phyloP scores from a whole-genome alignment of 2,329 filamentous ascomycete species.

The Pseudogymnoascus sp. region DNA sequence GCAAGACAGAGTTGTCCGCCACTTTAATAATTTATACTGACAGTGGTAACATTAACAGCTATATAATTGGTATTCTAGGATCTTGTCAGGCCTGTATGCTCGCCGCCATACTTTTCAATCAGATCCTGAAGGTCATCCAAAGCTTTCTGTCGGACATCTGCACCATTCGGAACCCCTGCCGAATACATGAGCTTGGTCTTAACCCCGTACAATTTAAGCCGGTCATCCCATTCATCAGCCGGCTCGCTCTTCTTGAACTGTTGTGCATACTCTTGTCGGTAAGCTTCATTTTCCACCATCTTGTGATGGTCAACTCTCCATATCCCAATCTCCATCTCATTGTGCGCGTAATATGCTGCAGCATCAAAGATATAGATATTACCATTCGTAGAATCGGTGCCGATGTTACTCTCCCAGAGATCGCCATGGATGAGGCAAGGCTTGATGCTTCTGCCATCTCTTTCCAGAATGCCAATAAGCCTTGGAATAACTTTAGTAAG shows the following conservation, averaged over 20 bases:
- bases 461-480: slow-evolving; percentile 19
- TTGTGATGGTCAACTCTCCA: slow-evolving; percentile 13
- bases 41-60: background rate
- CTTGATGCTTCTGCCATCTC: slow-evolving; percentile 16
- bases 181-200: slow-evolving; percentile 1
- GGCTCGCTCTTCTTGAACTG: slow-evolving; percentile 23
- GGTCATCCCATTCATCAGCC: slow-evolving; percentile 29
- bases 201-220: slow-evolving; percentile 27
- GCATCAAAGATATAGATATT: slow-evolving; percentile 21
- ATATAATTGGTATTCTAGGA: too few species aligned
- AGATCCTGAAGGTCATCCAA: background rate
- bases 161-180: background rate
- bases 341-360: slow-evolving; percentile 28
- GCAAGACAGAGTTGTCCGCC: background rate
- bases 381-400: slow-evolving; percentile 11
- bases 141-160: background rate
- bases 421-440: slow-evolving; percentile 22
- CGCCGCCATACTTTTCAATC: background rate
- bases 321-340: slow-evolving; percentile 21
- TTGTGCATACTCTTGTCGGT: slow-evolving; percentile 16
- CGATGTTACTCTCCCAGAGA: slow-evolving; percentile 22
- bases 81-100: background rate
- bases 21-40: background rate
- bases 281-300: background rate
- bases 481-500: slow-evolving; percentile 20